Evolutionary conservation across 495 filamentous ascomycete genomes (phyloP).

Genomic region (Aspergillus sclerotioniger): DNA sequence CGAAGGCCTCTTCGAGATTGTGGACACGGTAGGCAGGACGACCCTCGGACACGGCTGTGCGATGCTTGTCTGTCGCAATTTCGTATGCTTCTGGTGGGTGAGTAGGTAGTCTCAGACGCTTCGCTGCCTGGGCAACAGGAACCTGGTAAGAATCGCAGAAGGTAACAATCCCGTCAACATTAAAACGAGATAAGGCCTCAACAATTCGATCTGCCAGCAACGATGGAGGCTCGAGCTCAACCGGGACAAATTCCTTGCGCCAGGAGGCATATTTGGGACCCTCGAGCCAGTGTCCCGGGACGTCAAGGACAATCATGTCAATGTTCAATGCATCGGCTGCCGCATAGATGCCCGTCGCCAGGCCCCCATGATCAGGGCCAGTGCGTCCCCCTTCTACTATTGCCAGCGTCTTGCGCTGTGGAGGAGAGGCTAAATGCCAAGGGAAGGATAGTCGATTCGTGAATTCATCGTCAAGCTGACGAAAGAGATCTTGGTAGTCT

Average conservation of each 20-base stretch:
- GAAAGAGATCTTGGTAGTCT: neutral
- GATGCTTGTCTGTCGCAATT: neutral
- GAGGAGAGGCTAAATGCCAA: neutral
- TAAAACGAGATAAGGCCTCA: neutral
- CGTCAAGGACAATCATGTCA: slow-evolving; percentile 46
- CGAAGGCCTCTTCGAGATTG: neutral
- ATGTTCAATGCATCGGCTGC: slow-evolving; percentile 44
- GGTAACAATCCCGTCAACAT: slow-evolving; percentile 7
- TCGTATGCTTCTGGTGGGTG: neutral
- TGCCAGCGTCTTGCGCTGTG: neutral
- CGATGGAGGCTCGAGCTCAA: neutral
- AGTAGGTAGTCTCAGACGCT: neutral
- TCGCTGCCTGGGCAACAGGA: neutral
- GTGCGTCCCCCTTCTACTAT: neutral
- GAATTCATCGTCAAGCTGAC: neutral
- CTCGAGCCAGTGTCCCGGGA: slow-evolving; percentile 48
- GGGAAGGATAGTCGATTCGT: slow-evolving; percentile 5
- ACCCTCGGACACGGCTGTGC: neutral
- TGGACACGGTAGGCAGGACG: neutral
- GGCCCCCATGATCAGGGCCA: neutral
- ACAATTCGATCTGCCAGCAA: neutral
- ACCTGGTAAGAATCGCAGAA: slow-evolving; percentile 4
- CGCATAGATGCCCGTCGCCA: slow-evolving; percentile 4
- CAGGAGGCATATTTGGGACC: slow-evolving; percentile 26
- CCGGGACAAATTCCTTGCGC: slow-evolving; percentile 29